Base-by-base conservation (phyloP, 257 asterid genomes). In the Ballota nigra region DNA sequence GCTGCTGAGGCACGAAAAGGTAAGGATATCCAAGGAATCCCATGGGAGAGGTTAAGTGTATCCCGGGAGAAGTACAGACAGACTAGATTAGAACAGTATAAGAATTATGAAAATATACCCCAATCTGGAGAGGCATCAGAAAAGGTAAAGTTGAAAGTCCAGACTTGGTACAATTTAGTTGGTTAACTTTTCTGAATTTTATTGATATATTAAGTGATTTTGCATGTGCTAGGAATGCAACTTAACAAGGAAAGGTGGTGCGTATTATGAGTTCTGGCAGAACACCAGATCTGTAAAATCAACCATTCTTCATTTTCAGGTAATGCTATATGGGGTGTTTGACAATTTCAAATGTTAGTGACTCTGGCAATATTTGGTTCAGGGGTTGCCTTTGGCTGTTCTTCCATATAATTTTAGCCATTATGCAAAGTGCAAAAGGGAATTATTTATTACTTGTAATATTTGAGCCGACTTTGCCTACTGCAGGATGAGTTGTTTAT, bases 261-360 rank as follows among this genome's bases (percentile, higher is more conserved):
- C 15, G 4, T 84, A 49, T 79, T 82, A 84, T 52, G 86, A 84
- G 65, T 84, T 84, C 77, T 82, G 86, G 89, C 83, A 84, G 81
- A 84, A 84, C 68, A 81, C 86, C 6, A 82, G 89, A 77, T 81
- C 86, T 29, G 85, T 84, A 47, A 84, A 82, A 68, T 84, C 89
- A 36, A 84, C 86, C 69, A 84, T 84, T 70, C 81, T 84, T 36
- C 89, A 84, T 79, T 84, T 84, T 75, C 89, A 84, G 84, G 89
- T 77, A 63, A 64, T 60, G 69, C 9, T n/a, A 16, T 66, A 7
- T 70, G 23, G 52, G 15, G 34, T 8, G 10, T 40, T 31, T 65
- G 59, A 49, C 31, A 13, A 10, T 74, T 58, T 47, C 4, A 6
- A 52, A 19, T 16, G 56, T 52, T 31, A 20, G 64, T 55, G 43